phyloP scores from a whole-genome alignment of 2,329 filamentous ascomycete species.

The Cephalotrichum gorgonifer region DNA sequence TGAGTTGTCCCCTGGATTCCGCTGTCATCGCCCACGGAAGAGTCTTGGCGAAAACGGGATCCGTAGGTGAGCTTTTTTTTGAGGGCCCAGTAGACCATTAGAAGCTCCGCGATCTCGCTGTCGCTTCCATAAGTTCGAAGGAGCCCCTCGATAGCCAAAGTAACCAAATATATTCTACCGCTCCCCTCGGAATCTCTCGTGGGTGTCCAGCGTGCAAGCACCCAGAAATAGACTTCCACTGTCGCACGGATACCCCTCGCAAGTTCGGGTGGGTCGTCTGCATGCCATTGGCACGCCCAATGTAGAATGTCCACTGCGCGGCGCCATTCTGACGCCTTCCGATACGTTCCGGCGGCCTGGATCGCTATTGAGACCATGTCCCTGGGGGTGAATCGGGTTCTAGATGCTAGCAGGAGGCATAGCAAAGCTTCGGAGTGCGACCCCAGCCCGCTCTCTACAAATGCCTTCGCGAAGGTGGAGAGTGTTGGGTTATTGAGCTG shows the following conservation, averaged over 20 bases:
- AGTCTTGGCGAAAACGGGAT: background rate
- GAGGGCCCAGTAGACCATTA: background rate
- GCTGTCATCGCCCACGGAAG: background rate
- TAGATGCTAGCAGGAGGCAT: conserved; percentile 8
- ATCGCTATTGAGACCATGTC: background rate
- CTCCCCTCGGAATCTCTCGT: background rate
- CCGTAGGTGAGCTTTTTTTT: background rate
- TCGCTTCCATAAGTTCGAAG: background rate
- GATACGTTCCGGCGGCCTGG: background rate
- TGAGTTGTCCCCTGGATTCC: background rate
- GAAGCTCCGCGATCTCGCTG: background rate
- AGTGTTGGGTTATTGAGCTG: conserved; percentile 6
- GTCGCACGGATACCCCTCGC: background rate
- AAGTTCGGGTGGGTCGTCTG: background rate
- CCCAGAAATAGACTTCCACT: conserved; percentile 7
- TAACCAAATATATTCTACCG: background rate
- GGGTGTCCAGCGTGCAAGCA: background rate
- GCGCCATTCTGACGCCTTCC: background rate
- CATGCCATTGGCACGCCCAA: background rate
- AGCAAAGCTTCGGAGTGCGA: conserved; percentile 5
- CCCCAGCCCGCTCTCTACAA: conserved; percentile 7
- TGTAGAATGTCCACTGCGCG: background rate
- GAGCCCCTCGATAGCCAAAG: background rate
- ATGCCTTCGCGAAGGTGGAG: conserved; percentile 7
- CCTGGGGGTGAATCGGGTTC: background rate